Evolutionary conservation across 176 grass and related monocot species (phyloP).

Genomic region (Olyra latifolia): DNA sequence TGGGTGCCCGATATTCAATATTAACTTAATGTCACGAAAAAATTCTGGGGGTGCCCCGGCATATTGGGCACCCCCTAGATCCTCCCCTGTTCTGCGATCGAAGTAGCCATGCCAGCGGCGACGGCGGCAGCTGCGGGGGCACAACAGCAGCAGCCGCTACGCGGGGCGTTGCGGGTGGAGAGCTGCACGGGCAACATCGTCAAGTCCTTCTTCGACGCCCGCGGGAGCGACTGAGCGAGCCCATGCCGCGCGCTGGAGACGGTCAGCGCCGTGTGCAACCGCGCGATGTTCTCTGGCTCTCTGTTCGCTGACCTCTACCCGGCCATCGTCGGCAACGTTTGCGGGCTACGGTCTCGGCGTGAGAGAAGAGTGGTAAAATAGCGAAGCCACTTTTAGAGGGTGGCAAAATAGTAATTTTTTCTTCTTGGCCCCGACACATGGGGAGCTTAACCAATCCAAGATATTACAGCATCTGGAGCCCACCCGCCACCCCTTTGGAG

Average conservation of each 20-base stretch:
- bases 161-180: background rate
- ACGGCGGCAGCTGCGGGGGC: background rate
- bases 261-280: background rate
- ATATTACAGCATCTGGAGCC: too few species aligned
- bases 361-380: too few species aligned
- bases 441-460: too few species aligned
- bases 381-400: too few species aligned
- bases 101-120: too few species aligned
- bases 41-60: too few species aligned
- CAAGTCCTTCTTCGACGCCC: conserved; percentile 21
- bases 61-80: too few species aligned
- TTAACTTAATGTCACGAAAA: too few species aligned
- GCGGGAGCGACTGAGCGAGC: background rate
- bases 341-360: background rate
- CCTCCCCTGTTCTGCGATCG: too few species aligned
- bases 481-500: too few species aligned
- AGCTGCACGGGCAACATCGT: conserved; percentile 30
- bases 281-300: background rate
- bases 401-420: too few species aligned
- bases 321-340: background rate
- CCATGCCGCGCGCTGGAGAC: background rate
- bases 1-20: too few species aligned
- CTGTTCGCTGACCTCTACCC: conserved; percentile 1
- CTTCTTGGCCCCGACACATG: background rate
- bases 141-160: background rate